Conservation (phyloP, 2,329 filamentous ascomycete species). For the Trichoderma sp. region DNA sequence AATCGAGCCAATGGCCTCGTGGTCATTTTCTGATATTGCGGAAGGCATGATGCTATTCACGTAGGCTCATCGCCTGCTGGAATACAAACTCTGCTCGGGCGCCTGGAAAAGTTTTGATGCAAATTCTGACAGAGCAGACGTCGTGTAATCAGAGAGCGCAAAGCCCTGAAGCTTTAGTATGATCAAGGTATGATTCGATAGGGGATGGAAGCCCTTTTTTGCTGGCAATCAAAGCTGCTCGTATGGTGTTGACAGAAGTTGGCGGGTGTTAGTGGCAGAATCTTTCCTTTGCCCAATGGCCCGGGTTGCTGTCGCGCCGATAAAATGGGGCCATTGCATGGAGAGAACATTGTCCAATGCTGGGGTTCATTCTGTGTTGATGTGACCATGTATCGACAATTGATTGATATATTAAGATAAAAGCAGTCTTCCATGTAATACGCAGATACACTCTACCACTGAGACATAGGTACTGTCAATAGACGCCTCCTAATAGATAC, state of each 20-base stretch:
- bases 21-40: background rate
- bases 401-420: too few relatives aligned
- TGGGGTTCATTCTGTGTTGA: too few relatives aligned
- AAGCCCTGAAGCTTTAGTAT: background rate
- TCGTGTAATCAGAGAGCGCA: background rate
- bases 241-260: constrained; percentile 13
- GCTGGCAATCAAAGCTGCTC: background rate
- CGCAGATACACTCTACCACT: too few relatives aligned
- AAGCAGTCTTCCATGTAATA: too few relatives aligned
- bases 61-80: constrained; percentile 3
- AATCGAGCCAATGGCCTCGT: constrained; percentile 48
- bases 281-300: constrained; percentile 9
- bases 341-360: too few relatives aligned
- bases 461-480: too few relatives aligned
- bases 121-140: background rate
- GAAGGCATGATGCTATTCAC: constrained; percentile 23
- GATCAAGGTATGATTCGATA: background rate
- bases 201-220: background rate
- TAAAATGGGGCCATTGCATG: constrained; percentile 16
- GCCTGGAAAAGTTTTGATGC: background rate
- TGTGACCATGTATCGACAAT: too few relatives aligned
- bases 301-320: background rate
- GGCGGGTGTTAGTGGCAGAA: background rate
- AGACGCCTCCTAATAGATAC: too few relatives aligned
- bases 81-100: background rate